Evolutionary conservation across 2,329 filamentous ascomycete species (phyloP), one percentile per base, ranked within the genome.

Genomic region (Teratosphaeria pseudoeucalypti): DNA sequence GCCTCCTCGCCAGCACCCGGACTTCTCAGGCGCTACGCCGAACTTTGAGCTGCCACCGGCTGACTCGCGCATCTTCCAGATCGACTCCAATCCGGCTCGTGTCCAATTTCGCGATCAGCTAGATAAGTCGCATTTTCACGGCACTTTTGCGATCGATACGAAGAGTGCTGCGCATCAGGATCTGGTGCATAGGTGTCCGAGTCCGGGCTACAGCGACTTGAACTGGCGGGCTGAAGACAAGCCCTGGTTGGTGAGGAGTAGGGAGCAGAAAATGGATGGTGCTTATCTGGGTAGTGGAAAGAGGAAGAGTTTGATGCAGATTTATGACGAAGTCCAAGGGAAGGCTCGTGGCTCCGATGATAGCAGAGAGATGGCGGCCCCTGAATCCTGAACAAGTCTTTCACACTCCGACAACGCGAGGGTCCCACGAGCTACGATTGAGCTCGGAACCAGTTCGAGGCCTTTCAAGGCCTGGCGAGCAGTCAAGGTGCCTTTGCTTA

Each of bases 31-130:
- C 23, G 19, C 19, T 9, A 3, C 37, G n/a, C 43, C 34, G 6
- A 11, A 32, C 32, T n/a, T 32, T 19, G 29, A 34, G 2, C n/a
- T 23, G 29, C 32, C 59, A 47, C 27, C 65, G 47, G 27, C 16
- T 60, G 59, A 37, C 23, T 62, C 53, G 52, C 63, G 65, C 34
- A 64, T 69, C 71, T 79, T 78, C 65, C 73, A 77, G 58, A 65
- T 79, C 43, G 71, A 70, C 16, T 64, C 76, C 47, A 74, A 76
- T 62, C 66, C 69, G 9, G 72, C 73, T 6, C 71, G 69, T 43
- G 68, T 66, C 37, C 67, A 75, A 19, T 76, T 78, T 62, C 70
- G 73, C 54, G 76, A 78, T 61, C 73, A 71, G 34, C 68, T 79
- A 60, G 71, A 77, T 60, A 64, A 68, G 2, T 60, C 62, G 10